These are phyloP conservation scores for Brassica balearica DNA, from an alignment of 441 rosid genomes.

Conservation along the genomic window DNA sequence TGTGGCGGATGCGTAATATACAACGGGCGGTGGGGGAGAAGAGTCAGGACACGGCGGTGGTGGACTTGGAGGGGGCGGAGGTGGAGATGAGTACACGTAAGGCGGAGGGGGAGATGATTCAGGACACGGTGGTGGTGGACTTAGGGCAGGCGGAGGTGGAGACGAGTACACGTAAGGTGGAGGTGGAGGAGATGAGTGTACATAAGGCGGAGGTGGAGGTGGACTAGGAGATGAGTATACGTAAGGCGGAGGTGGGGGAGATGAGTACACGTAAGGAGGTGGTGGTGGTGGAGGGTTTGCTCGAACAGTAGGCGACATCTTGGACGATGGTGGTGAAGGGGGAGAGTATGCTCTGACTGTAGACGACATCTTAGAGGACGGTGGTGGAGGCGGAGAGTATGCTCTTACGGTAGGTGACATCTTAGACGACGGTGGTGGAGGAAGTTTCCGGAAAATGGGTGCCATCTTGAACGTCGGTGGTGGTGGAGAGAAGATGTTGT, in stretches of 20 bases:
- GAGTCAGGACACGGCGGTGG: slow-evolving; percentile 24
- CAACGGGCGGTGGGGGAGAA: slow-evolving; percentile 3
- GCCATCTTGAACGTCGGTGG: slow-evolving; percentile 45
- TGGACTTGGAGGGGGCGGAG: slow-evolving; percentile 40
- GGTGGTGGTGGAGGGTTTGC: slow-evolving; percentile 38
- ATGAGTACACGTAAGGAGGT: slow-evolving; percentile 19
- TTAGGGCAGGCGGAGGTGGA: slow-evolving; percentile 31
- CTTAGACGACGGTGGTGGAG: slow-evolving; percentile 56
- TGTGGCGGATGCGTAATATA: slow-evolving; percentile 6
- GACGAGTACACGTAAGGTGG: slow-evolving; percentile 21
- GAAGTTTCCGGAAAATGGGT: slow-evolving; percentile 38
- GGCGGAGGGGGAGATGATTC: slow-evolving; percentile 41
- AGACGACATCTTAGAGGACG: slow-evolving; percentile 39
- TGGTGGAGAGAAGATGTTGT: slow-evolving; percentile 40
- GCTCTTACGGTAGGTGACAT: slow-evolving; percentile 46
- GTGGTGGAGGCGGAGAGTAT: slow-evolving; percentile 38
- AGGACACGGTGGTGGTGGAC: slow-evolving; percentile 26
- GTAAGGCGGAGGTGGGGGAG: slow-evolving; percentile 25
- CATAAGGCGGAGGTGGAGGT: slow-evolving; percentile 8
- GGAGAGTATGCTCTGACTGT: slow-evolving; percentile 39
- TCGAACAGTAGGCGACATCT: slow-evolving; percentile 45
- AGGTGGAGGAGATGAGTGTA: slow-evolving; percentile 23
- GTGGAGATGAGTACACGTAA: slow-evolving; percentile 29
- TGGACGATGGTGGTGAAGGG: slow-evolving; percentile 40
- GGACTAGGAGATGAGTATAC: slow-evolving; percentile 16